Percentiles rank a stretch among this genome's conserved stretches.
Evolutionary conservation across 176 grass and related monocot genomes (phyloP).

Genomic region (Eragrostis nindensis): DNA sequence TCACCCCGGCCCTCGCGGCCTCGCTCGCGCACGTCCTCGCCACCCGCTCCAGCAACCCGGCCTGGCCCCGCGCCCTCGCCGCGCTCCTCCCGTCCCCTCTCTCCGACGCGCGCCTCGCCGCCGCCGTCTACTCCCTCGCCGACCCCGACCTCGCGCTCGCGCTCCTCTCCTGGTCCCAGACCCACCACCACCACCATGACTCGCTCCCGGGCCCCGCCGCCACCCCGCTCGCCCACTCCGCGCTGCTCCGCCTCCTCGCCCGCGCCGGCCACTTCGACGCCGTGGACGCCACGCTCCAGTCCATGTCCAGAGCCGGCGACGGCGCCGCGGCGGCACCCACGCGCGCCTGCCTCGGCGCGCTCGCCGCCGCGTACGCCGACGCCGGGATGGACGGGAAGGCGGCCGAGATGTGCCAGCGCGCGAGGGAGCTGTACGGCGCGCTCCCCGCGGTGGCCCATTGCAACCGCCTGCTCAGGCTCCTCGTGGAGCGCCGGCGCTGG

Average conservation of each 20-base stretch:
- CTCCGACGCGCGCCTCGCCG: conserved; percentile 52
- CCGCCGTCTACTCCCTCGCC: conserved; percentile 37
- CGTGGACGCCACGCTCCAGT: too few species aligned
- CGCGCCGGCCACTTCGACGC: too few species aligned
- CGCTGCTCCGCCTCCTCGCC: too few species aligned
- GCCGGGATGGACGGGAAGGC: conserved; percentile 38
- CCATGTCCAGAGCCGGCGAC: too few species aligned
- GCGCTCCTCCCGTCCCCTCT: conserved; percentile 50
- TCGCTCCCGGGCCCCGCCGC: too few species aligned
- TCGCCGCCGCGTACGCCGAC: conserved; percentile 43
- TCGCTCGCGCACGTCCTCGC: conserved; percentile 48
- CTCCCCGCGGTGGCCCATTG: conserved; percentile 40
- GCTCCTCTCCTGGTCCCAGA: conserved; percentile 41
- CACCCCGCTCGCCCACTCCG: too few species aligned
- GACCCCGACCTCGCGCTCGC: conserved; percentile 43
- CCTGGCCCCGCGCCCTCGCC: conserved; percentile 43
- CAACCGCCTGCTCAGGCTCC: conserved; percentile 57
- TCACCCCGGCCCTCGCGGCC: conserved; percentile 22
- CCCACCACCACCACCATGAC: too few species aligned
- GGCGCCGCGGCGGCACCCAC: conserved; percentile 27
- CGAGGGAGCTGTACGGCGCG: conserved; percentile 31
- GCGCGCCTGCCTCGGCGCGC: conserved; percentile 28
- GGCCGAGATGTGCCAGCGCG: conserved; percentile 34
- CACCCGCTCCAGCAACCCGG: conserved; percentile 34
- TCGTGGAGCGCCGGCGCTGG: conserved; percentile 48